phyloP scores from a whole-genome alignment of 2,329 filamentous ascomycete species.

The Botrytis medusae region DNA sequence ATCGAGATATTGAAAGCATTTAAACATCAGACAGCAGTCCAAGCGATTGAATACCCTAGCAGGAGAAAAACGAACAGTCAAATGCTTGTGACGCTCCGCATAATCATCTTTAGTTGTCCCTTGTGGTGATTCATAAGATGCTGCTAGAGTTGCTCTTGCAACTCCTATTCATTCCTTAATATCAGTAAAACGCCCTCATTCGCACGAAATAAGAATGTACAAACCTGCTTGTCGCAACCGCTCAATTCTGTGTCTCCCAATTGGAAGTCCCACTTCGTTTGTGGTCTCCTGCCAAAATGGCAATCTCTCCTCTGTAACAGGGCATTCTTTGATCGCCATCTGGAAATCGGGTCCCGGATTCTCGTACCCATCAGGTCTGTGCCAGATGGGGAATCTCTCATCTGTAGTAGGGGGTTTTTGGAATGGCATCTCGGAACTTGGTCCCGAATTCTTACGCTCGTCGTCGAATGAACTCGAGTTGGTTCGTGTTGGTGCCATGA shows the following conservation, averaged over 20 bases:
- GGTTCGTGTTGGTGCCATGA: neutral
- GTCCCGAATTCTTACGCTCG: neutral
- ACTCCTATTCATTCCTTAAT: conserved; percentile 36
- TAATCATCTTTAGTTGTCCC: conserved; percentile 44
- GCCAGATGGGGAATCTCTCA: neutral
- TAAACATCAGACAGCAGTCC: neutral
- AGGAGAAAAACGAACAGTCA: conserved; percentile 32
- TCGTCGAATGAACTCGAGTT: neutral
- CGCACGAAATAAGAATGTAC: neutral
- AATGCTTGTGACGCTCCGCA: conserved; percentile 42
- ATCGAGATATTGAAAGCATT: neutral
- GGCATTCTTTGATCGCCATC: neutral
- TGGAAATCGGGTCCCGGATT: neutral
- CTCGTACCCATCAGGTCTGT: neutral
- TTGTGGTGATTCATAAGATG: conserved; percentile 43
- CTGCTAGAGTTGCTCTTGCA: conserved; percentile 45
- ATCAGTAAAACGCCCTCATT: neutral
- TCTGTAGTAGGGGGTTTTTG: neutral
- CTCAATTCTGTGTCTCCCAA: neutral
- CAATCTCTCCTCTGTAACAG: neutral
- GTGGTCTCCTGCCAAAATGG: neutral
- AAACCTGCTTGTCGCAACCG: neutral
- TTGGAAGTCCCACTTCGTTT: neutral
- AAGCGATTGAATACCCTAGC: neutral
- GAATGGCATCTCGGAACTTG: neutral